Evolutionary conservation across 228 moss, liverwort and hornwort species (phyloP), one percentile per base, ranked within the genome.

Genomic region (Sphagnum fallax): DNA sequence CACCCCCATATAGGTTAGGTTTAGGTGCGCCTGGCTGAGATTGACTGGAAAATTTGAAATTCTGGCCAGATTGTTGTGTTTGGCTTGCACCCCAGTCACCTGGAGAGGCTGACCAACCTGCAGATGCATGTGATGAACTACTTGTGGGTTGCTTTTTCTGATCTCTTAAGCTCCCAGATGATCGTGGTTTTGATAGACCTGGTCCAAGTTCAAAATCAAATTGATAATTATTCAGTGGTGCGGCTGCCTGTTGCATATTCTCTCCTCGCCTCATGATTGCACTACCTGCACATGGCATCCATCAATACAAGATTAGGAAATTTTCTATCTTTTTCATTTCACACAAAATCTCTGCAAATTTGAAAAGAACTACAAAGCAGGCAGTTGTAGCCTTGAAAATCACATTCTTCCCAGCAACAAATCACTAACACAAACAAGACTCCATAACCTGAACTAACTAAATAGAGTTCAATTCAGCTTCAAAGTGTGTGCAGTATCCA

Each of bases 131-230:
- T 69, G 84, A 52, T 10, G 92, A 64, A 69, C 87, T 71, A 68
- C 78, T 88, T 81, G 83, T 53, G 51, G 80, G 81, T 53, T 86
- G 82, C 10, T 76, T 68, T 74, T 87, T 93, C 85, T 93, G 91
- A 51, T 97, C 97, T 79, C 93, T 97, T 76, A 97, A 74, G 52
- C 90, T 88, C 61, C 87, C 91, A 67, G 83, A 90, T 16, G 83
- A 76, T 49, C 62, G 75, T 58, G 92, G 80, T 75, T 91, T 97
- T 65, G 85, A 72, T 71, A 89, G 76, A 51, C 90, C 91, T 69
- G 87, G 81, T 13, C 82, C 84, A 6, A 93, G 71, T 53, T 93
- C 93, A 70, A 97, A 93, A 80, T 97, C 97, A 70, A 97, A 97
- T 75, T 93, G 85, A 78, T 97, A 97, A 75, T 91, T 93, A 73